A percentile compares a stretch with the other conserved stretches of the same genome.
Evolutionary conservation across 768 basidiomycete species (phyloP).

Genomic region (Psilocybe sp.): DNA sequence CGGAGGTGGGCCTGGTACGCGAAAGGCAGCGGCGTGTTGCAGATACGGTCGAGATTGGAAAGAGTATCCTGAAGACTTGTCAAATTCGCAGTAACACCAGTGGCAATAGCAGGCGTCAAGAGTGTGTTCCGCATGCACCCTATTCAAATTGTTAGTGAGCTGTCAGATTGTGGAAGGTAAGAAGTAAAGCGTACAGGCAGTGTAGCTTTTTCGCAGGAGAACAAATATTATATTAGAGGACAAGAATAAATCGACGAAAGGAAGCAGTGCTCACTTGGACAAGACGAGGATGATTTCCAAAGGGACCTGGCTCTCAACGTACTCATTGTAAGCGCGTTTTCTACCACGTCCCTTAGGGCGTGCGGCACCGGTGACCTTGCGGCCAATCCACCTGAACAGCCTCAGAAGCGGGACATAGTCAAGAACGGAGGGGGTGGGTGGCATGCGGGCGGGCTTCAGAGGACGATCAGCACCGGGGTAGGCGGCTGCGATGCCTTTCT

Average conservation of each 20-base stretch:
- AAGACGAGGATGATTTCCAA: slow-evolving; percentile 52
- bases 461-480: slow-evolving; percentile 16
- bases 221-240: slow-evolving; percentile 16
- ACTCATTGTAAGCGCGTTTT: slow-evolving; percentile 17
- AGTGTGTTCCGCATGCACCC: slow-evolving; percentile 32
- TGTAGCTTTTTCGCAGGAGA: slow-evolving; percentile 18
- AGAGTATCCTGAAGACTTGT: slow-evolving; percentile 53
- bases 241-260: slow-evolving; percentile 4
- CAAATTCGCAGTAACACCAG: slow-evolving; percentile 46
- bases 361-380: slow-evolving; percentile 12
- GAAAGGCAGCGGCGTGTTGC: slow-evolving; percentile 65
- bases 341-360: slow-evolving; percentile 13
- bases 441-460: slow-evolving; percentile 58
- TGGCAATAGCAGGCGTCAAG: slow-evolving; percentile 53
- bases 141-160: slow-evolving; percentile 24
- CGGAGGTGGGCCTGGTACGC: slow-evolving; percentile 71
- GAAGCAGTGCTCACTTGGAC: slow-evolving; percentile 40
- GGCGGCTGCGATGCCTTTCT: slow-evolving; percentile 28
- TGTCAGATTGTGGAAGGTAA: slow-evolving; percentile 2
- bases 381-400: slow-evolving; percentile 38
- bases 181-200: slow-evolving; percentile 26
- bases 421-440: slow-evolving; percentile 44
- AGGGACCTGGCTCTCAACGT: slow-evolving; percentile 62
- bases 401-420: slow-evolving; percentile 58
- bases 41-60: slow-evolving; percentile 59